Conservation (phyloP, 2,329 filamentous ascomycete genomes). For the Raffaelea albimanens region DNA sequence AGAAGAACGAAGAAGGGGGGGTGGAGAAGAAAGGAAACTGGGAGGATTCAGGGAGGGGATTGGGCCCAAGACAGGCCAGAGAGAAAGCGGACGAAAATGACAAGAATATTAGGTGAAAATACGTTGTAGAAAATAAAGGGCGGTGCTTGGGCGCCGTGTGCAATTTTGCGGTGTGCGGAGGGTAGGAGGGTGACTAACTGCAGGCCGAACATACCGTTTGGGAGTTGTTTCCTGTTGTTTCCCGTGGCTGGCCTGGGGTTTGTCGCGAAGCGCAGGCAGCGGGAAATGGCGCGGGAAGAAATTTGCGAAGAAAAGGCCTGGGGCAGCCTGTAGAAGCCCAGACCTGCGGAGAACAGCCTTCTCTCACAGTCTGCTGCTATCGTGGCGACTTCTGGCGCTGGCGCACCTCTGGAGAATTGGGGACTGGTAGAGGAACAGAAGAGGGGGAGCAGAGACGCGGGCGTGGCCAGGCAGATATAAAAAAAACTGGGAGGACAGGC, state of each 20-base stretch:
- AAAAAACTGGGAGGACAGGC: not conserved
- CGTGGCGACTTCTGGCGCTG: not conserved
- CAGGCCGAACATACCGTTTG: no score
- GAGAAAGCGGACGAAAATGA: not conserved
- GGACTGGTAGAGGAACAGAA: not conserved
- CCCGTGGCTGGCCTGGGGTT: no score
- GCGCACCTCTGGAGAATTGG: not conserved
- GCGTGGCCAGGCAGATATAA: not conserved
- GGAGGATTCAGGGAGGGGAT: not conserved
- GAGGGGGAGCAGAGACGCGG: not conserved
- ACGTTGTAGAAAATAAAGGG: not conserved
- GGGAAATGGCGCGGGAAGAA: no score
- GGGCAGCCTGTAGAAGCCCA: not conserved
- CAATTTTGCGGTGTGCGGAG: no score
- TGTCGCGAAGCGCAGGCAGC: no score
- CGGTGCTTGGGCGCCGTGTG: not conserved
- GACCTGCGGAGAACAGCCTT: not conserved
- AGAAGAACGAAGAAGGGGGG: not conserved
- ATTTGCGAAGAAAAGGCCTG: not conserved
- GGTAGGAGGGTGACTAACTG: no score
- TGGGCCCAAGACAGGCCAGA: not conserved
- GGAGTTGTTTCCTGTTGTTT: no score
- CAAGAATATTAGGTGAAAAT: not conserved
- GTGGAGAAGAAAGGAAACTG: not conserved
- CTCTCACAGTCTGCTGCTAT: not conserved